Evolutionary conservation across 768 basidiomycete genomes (phyloP).

Genomic region (Phylloporus sp.): DNA sequence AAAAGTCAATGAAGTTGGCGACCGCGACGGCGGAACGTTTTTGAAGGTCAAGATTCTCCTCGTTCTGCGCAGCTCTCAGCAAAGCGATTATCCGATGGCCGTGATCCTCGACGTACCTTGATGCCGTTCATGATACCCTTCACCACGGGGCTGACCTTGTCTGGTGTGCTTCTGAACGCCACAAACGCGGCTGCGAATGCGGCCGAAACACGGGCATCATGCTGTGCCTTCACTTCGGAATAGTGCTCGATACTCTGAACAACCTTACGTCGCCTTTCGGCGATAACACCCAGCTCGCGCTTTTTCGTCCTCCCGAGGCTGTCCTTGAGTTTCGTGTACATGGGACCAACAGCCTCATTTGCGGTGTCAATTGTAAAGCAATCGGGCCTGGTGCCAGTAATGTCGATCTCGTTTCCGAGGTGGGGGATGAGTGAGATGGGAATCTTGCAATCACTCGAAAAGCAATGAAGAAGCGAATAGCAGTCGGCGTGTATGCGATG

Average conservation of each 20-base stretch:
- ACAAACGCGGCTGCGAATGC: slow-evolving; percentile 91
- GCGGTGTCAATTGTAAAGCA: slow-evolving; percentile 82
- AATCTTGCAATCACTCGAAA: slow-evolving; percentile 84
- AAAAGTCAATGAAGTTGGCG: slow-evolving; percentile 85
- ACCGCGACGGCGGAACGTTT: slow-evolving; percentile 83
- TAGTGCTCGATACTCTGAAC: slow-evolving; percentile 74
- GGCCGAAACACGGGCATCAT: slow-evolving; percentile 85
- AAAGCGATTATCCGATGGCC: slow-evolving; percentile 1
- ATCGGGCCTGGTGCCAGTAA: slow-evolving; percentile 56
- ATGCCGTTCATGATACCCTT: slow-evolving; percentile 97
- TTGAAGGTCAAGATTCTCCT: slow-evolving; percentile 87
- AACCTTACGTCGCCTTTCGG: slow-evolving; percentile 70
- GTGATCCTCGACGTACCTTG: slow-evolving; percentile 57
- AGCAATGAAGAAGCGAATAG: slow-evolving; percentile 73
- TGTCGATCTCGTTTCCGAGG: slow-evolving; percentile 74
- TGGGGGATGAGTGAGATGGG: slow-evolving; percentile 74
- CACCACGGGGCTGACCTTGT: slow-evolving; percentile 94
- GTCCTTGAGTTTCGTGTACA: slow-evolving; percentile 73
- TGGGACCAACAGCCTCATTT: slow-evolving; percentile 59
- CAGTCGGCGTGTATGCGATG: slow-evolving; percentile 79
- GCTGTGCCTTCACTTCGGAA: slow-evolving; percentile 73
- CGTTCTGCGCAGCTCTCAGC: slow-evolving; percentile 56
- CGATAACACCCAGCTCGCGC: slow-evolving; percentile 65
- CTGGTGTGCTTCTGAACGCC: slow-evolving; percentile 78
- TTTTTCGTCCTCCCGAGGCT: slow-evolving; percentile 76